These are phyloP conservation scores for Oxyria digyna DNA, from an alignment of 148 eudicot species.

Conservation along the genomic window DNA sequence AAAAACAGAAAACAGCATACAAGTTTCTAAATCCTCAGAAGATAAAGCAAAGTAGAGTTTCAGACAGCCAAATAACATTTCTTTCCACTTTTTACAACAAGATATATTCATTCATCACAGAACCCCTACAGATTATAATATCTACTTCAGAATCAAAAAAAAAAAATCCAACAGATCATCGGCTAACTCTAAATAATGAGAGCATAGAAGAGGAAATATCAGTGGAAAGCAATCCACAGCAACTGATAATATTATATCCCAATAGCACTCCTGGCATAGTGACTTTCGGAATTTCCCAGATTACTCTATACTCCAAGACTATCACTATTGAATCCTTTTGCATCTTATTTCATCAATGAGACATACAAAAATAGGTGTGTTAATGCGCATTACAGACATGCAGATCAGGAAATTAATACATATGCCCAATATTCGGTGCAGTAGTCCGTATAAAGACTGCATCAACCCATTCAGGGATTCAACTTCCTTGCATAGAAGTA, in stretches of 20 bases:
- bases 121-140: background rate
- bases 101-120: background rate
- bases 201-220: background rate
- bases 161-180: background rate
- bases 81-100: background rate
- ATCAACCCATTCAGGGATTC: background rate
- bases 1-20: background rate
- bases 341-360: background rate
- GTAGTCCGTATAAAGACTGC: background rate
- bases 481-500: background rate
- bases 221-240: background rate
- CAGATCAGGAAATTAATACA: background rate
- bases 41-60: background rate
- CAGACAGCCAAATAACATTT: background rate
- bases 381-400: background rate
- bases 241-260: background rate
- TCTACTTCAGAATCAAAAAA: background rate
- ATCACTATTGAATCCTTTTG: background rate
- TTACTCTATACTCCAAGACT: background rate
- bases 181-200: background rate
- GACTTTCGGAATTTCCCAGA: background rate
- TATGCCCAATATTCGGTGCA: background rate
- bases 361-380: background rate
- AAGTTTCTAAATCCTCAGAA: background rate
- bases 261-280: background rate